Evolutionary conservation across 495 filamentous ascomycete genomes (phyloP), one percentile per base, ranked within the genome.

Genomic region (Penicillium paradoxum): DNA sequence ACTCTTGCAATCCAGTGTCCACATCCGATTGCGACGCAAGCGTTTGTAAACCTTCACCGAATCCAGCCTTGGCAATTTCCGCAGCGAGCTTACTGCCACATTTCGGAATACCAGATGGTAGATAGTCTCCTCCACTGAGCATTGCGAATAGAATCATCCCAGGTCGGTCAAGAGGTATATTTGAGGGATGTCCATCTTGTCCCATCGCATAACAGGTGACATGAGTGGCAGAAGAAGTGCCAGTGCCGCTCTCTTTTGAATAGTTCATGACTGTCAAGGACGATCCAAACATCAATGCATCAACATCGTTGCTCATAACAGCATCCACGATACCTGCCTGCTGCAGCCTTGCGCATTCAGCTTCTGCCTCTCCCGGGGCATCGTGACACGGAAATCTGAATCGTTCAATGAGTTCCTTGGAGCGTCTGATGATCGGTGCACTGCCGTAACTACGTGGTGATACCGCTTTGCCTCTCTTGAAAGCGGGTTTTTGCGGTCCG

Each of bases 201-300:
- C 67, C 71, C 62, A 83, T 79, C 0, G 74, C 79, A 57, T 95
- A 93, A 34, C 91, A 71, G 15, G 85, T 87, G 40, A 97, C 87
- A 68, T 97, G 93, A 1, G 95, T 97, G 5, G 90, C 88, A 2
- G 79, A 80, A 51, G 85, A 83, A 51, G 73, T 77, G 2, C 77
- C 73, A 59, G 72, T 82, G 2, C 75, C 72, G 17, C 74, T 78
- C 66, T 95, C 90, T 18, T 84, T 80, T 0, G 87, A 87, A 83
- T 91, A 98, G 59, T 90, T 91, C 53, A 90, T 80, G 27, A 97
- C 70, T 0, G 84, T 93, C 41, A 80, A 66, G 0, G 78, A 81
- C 41, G 88, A 91, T 2, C 95, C 95, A 66, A 97, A 99, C 95
- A 99, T 97, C 59, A 99, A 78, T 2, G 95, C 91, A 67, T 99